Evolutionary conservation across 148 eudicot species (phyloP).

Genomic region (Fagopyrum homotropicum): DNA sequence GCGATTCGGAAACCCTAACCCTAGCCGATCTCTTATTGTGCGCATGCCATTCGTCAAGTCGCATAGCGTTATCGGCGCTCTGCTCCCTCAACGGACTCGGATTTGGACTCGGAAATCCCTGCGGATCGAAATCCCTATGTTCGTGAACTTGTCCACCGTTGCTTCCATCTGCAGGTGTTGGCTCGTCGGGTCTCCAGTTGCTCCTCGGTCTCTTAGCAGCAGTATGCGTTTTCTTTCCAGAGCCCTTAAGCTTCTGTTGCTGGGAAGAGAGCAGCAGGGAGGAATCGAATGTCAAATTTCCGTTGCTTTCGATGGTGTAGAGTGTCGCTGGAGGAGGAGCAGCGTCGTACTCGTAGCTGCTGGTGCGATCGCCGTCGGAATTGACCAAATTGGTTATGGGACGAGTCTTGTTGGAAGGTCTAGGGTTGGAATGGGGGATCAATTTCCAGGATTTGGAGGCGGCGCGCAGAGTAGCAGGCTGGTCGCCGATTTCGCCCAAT

Average conservation of each 20-base stretch:
- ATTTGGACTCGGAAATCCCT: not conserved
- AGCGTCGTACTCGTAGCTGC: constrained; percentile 10
- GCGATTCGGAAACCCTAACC: constrained; percentile 10
- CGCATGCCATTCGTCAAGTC: constrained; percentile 9
- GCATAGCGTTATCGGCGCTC: constrained; percentile 9
- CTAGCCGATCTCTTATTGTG: constrained; percentile 10
- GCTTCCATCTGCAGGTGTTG: not conserved
- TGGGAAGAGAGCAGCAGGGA: not conserved
- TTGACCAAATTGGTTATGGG: constrained; percentile 3
- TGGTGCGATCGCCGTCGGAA: constrained; percentile 4
- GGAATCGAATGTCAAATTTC: constrained; percentile 5
- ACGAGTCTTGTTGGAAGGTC: constrained; percentile 6
- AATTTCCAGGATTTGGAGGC: constrained; percentile 7
- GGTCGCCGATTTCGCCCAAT: constrained; percentile 30
- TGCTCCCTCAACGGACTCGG: constrained; percentile 3
- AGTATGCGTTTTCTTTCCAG: not conserved
- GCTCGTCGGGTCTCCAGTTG: not conserved
- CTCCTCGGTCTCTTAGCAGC: not conserved
- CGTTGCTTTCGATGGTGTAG: constrained; percentile 6
- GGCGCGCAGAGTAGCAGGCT: constrained; percentile 16
- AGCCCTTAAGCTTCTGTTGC: not conserved
- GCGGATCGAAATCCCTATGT: constrained; percentile 2
- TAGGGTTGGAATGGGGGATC: not conserved
- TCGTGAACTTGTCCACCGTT: constrained; percentile 3
- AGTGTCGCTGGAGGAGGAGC: not conserved